Evolutionary conservation across 1,139 yeast species (phyloP).

Genomic region (Debaryomyces fabryi): DNA sequence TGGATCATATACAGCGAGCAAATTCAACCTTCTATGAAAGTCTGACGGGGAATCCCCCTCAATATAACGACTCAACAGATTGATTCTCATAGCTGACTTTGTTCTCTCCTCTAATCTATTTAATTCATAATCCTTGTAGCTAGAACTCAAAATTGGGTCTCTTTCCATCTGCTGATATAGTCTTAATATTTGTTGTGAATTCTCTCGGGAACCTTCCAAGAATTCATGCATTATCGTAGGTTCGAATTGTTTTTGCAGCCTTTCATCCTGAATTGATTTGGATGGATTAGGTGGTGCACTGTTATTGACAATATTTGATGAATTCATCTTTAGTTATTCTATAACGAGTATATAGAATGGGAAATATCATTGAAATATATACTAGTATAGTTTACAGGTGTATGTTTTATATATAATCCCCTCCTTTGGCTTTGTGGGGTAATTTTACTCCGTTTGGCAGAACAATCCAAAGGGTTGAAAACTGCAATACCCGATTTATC

Average conservation of each 20-base stretch:
- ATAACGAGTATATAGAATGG: neutral
- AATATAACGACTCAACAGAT: constrained; percentile 40
- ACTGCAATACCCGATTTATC: constrained; percentile 5
- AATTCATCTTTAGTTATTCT: neutral
- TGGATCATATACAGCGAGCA: constrained; percentile 64
- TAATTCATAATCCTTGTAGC: constrained; percentile 39
- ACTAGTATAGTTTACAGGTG: neutral
- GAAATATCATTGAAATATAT: neutral
- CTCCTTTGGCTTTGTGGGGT: constrained; percentile 9
- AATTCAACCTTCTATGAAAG: constrained; percentile 45
- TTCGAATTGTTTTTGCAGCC: constrained; percentile 33
- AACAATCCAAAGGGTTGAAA: neutral
- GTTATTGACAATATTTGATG: constrained; percentile 16
- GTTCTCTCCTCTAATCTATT: constrained; percentile 40
- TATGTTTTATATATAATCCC: neutral
- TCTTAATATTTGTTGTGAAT: constrained; percentile 30
- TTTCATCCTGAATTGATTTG: constrained; percentile 34
- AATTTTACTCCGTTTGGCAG: neutral
- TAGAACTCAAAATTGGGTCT: constrained; percentile 43
- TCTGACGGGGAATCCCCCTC: constrained; percentile 39
- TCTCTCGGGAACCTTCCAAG: constrained; percentile 42
- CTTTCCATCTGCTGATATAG: constrained; percentile 45
- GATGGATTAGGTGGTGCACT: constrained; percentile 40
- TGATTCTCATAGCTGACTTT: constrained; percentile 38
- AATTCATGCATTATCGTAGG: constrained; percentile 41